Evolutionary conservation across 352 stramenopile genomes (phyloP).

Genomic region (Pythium apleroticum): DNA sequence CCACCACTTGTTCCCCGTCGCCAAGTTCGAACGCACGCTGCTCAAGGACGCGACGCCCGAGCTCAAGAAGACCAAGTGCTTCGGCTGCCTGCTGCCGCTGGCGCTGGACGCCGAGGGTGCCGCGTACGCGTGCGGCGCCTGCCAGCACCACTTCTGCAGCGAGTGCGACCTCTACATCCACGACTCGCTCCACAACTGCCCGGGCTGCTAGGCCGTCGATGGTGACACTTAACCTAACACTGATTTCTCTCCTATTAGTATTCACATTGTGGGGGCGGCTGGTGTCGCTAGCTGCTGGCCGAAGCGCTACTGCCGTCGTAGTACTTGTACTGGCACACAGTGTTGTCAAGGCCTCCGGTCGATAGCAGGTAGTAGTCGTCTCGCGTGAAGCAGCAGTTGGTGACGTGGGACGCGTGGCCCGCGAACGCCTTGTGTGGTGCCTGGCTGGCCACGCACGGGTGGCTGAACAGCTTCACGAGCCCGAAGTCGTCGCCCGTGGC

Average conservation of each 20-base stretch:
- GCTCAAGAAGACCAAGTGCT: conserved; percentile 48
- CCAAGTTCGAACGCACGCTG: conserved; percentile 88
- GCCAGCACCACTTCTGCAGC: conserved; percentile 92
- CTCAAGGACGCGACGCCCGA: conserved; percentile 25
- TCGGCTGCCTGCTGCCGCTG: conserved; percentile 73
- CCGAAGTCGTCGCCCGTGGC: conserved; percentile 62
- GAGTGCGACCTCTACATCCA: conserved; percentile 98
- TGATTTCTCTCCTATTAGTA: not conserved
- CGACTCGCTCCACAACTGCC: conserved; percentile 98
- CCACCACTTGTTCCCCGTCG: conserved; percentile 98
- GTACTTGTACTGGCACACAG: conserved; percentile 76
- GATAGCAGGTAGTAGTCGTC: conserved; percentile 72
- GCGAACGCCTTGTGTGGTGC: conserved; percentile 29
- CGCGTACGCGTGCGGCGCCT: conserved; percentile 89
- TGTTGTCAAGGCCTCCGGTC: conserved; percentile 69
- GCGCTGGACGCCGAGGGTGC: conserved; percentile 43
- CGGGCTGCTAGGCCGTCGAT: conserved; percentile 71
- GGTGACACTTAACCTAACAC: not conserved
- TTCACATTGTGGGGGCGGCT: not conserved
- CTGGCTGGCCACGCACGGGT: conserved; percentile 36
- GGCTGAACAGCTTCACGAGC: conserved; percentile 66
- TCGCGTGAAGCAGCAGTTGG: conserved; percentile 60
- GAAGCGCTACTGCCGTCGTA: conserved; percentile 5
- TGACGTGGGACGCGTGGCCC: conserved; percentile 75
- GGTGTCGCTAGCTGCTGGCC: not conserved